phyloP scores from a whole-genome alignment of 352 stramenopile genomes.

The Phytophthora citricola region DNA sequence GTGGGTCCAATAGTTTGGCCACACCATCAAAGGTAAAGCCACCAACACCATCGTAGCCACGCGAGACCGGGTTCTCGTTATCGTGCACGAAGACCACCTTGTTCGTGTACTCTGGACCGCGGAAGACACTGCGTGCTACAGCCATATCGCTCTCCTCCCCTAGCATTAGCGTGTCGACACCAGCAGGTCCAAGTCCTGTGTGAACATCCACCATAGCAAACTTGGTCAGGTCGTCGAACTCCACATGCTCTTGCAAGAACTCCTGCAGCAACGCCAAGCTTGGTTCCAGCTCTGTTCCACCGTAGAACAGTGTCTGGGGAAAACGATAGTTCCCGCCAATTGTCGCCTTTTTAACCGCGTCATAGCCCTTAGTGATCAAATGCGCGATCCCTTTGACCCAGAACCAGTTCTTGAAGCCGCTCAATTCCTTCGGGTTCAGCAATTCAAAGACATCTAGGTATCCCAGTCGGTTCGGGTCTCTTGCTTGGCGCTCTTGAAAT shows the following conservation, averaged over 20 bases:
- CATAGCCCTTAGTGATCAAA: conserved; percentile 50
- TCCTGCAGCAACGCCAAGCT: conserved; percentile 66
- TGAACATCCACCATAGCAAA: conserved; percentile 93
- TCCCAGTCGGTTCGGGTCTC: conserved; percentile 77
- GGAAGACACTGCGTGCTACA: conserved; percentile 40
- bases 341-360: conserved; percentile 81
- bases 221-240: conserved; percentile 43
- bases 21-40: conserved; percentile 57
- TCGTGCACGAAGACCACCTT: conserved; percentile 43
- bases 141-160: conserved; percentile 30
- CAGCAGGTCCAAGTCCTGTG: conserved; percentile 87
- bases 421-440: conserved; percentile 65
- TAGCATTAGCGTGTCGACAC: conserved; percentile 68
- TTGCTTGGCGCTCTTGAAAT: conserved; percentile 50
- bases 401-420: conserved; percentile 48
- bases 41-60: conserved; percentile 61
- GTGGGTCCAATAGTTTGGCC: conserved; percentile 27
- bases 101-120: conserved; percentile 29
- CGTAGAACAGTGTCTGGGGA: conserved; percentile 86
- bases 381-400: conserved; percentile 47
- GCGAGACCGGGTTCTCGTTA: conserved; percentile 42
- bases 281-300: conserved; percentile 75
- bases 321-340: conserved; percentile 93
- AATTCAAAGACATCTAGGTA: conserved; percentile 82
- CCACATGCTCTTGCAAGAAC: conserved; percentile 66